Percentiles rank a stretch among this genome's conserved stretches.
Conservation (phyloP, 2,329 filamentous ascomycete species). For the Ceratocystis cacaofunesta region DNA sequence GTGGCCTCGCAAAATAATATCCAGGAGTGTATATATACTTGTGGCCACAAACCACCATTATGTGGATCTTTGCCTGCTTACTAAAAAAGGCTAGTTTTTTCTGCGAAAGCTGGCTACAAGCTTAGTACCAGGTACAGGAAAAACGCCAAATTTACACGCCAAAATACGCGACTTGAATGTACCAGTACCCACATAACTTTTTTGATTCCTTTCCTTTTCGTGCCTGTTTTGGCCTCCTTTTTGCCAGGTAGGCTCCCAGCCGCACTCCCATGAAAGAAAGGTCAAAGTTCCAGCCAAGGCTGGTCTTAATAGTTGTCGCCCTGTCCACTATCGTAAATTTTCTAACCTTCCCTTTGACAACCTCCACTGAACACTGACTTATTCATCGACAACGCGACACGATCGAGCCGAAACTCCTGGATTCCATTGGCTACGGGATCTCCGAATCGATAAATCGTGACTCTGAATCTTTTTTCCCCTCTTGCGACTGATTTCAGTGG, state of each 20-base stretch:
- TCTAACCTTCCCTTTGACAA: conserved; percentile 17
- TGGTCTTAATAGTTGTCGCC: conserved; percentile 13
- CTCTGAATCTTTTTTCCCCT: not conserved
- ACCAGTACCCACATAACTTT: conserved; percentile 5
- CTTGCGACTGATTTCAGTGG: not conserved
- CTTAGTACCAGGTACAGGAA: conserved; percentile 7
- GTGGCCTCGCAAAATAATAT: not conserved
- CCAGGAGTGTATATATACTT: not conserved
- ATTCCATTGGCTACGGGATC: conserved; percentile 15
- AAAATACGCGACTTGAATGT: conserved; percentile 6
- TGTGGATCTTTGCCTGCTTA: not conserved
- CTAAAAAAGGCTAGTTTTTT: not conserved
- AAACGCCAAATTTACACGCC: conserved; percentile 4
- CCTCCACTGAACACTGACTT: conserved; percentile 4
- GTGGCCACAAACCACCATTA: not conserved
- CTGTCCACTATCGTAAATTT: conserved; percentile 18
- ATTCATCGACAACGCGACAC: conserved; percentile 13
- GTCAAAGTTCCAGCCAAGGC: conserved; percentile 16
- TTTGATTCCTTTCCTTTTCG: not conserved
- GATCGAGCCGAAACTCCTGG: conserved; percentile 14
- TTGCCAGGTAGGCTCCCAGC: conserved; percentile 15
- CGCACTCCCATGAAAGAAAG: conserved; percentile 11
- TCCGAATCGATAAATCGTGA: conserved; percentile 14
- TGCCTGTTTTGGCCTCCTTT: conserved; percentile 11
- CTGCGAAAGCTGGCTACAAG: not conserved